These are phyloP conservation scores for Thalassiosira delicatula DNA, from an alignment of 352 stramenopile species.

Conservation along the genomic window DNA sequence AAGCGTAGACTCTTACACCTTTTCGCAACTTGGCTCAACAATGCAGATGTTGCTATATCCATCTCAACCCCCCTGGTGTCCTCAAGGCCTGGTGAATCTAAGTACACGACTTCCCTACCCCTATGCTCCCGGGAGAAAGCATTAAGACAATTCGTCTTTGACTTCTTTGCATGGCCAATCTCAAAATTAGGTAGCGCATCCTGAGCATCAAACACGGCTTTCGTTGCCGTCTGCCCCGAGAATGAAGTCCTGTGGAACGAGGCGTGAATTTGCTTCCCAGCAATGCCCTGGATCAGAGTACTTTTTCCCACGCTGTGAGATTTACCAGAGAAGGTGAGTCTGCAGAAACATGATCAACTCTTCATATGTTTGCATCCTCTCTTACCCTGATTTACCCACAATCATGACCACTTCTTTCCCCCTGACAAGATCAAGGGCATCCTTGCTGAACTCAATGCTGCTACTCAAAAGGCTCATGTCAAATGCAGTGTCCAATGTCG, in stretches of 20 bases:
- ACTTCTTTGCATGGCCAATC: slow-evolving; percentile 73
- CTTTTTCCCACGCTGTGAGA: too few species aligned
- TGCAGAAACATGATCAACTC: too few species aligned
- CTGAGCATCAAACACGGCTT: slow-evolving; percentile 66
- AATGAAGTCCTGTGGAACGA: too few species aligned
- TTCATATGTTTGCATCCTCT: too few species aligned
- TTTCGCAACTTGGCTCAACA: slow-evolving; percentile 70
- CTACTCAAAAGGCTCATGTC: background rate
- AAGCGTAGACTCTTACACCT: slow-evolving; percentile 68
- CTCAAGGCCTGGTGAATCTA: slow-evolving; percentile 72
- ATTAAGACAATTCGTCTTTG: slow-evolving; percentile 66
- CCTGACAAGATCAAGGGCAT: background rate
- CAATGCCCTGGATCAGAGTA: too few species aligned
- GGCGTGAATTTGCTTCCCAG: too few species aligned
- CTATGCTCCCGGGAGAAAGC: slow-evolving; percentile 37
- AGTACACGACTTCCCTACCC: slow-evolving; percentile 53
- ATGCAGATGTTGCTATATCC: slow-evolving; percentile 73
- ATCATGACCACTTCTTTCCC: slow-evolving; percentile 7
- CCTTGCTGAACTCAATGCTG: background rate
- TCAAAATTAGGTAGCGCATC: slow-evolving; percentile 66
- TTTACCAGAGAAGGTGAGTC: too few species aligned
- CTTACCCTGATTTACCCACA: background rate
- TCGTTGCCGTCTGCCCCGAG: slow-evolving; percentile 53
- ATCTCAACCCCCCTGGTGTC: slow-evolving; percentile 70
- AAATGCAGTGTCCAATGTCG: background rate